phyloP scores from a whole-genome alignment of 1,284 basidiomycete species.

The Malassezia furfur region DNA sequence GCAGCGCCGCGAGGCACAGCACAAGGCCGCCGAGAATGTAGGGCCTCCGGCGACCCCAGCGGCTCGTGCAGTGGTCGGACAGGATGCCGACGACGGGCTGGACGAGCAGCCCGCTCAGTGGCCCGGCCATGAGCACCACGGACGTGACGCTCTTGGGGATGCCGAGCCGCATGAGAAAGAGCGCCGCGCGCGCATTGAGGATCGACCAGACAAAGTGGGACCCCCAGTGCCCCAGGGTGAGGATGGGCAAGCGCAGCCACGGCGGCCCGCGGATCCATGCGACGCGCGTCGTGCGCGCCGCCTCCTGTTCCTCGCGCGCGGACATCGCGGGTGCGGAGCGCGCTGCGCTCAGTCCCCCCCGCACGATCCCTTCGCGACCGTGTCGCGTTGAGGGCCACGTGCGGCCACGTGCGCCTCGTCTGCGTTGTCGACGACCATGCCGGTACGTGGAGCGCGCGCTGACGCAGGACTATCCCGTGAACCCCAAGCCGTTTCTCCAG shows the following conservation, averaged over 20 bases:
- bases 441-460: not conserved
- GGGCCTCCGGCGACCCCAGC: slow-evolving; percentile 47
- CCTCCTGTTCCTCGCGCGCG: not conserved
- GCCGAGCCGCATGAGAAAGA: slow-evolving; percentile 38
- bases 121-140: slow-evolving; percentile 39
- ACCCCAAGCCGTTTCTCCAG: slow-evolving; percentile 97
- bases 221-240: slow-evolving; percentile 35
- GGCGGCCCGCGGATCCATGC: slow-evolving; percentile 19
- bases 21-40: slow-evolving; percentile 36
- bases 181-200: slow-evolving; percentile 41
- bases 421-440: slow-evolving; percentile 5
- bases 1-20: not conserved
- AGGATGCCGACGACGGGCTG: slow-evolving; percentile 46
- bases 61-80: slow-evolving; percentile 43
- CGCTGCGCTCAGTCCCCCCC: too few relatives aligned
- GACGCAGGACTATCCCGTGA: slow-evolving; percentile 70
- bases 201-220: slow-evolving; percentile 43
- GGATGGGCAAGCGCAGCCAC: slow-evolving; percentile 25
- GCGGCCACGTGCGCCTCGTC: slow-evolving; percentile 4
- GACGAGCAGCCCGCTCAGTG: slow-evolving; percentile 42
- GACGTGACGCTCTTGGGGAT: slow-evolving; percentile 36
- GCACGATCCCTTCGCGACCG: too few relatives aligned
- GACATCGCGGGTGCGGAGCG: not conserved
- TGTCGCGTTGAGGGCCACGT: slow-evolving; percentile 4
- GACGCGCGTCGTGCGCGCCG: slow-evolving; percentile 14